These are phyloP conservation scores for Calonectria crousiana DNA, from an alignment of 2,329 filamentous ascomycete species.

Conservation along the genomic window DNA sequence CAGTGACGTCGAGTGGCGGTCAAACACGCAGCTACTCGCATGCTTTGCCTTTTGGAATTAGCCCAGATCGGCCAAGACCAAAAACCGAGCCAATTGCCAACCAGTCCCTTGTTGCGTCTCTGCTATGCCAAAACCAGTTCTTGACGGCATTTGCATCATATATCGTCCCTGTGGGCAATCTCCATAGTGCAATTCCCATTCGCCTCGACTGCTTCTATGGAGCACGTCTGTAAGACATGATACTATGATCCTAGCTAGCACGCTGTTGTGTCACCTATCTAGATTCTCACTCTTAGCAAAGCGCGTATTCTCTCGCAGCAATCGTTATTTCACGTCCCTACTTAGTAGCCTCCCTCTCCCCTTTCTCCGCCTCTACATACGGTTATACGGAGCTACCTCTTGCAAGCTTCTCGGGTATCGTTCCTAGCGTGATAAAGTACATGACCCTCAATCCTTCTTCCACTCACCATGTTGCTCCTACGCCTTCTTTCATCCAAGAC, in stretches of 20 bases:
- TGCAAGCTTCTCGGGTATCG: constrained; percentile 45
- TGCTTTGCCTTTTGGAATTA: constrained; percentile 8
- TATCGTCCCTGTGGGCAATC: neutral
- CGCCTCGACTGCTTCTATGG: neutral
- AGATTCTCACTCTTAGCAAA: neutral
- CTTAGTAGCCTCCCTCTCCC: neutral
- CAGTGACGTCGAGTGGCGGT: constrained; percentile 8
- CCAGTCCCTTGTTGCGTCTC: neutral
- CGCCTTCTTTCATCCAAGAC: constrained; percentile 27
- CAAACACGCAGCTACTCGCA: constrained; percentile 2
- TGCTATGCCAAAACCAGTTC: neutral
- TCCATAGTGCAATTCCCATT: neutral
- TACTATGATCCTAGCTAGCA: neutral
- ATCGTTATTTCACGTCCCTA: constrained; percentile 20
- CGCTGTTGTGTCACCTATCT: constrained; percentile 1
- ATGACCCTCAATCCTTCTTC: constrained; percentile 32
- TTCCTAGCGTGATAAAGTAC: constrained; percentile 44
- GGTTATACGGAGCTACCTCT: constrained; percentile 33
- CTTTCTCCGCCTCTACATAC: constrained; percentile 11
- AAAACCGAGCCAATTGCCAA: neutral
- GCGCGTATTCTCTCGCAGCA: neutral
- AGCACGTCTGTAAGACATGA: neutral
- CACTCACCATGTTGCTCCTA: constrained; percentile 9
- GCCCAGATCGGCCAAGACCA: constrained; percentile 1
- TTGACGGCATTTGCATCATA: neutral